A percentile compares a stretch with the other conserved stretches of the same genome.
These are phyloP conservation scores for Mycena capillaripes DNA, from an alignment of 768 basidiomycete species.

Conservation along the genomic window DNA sequence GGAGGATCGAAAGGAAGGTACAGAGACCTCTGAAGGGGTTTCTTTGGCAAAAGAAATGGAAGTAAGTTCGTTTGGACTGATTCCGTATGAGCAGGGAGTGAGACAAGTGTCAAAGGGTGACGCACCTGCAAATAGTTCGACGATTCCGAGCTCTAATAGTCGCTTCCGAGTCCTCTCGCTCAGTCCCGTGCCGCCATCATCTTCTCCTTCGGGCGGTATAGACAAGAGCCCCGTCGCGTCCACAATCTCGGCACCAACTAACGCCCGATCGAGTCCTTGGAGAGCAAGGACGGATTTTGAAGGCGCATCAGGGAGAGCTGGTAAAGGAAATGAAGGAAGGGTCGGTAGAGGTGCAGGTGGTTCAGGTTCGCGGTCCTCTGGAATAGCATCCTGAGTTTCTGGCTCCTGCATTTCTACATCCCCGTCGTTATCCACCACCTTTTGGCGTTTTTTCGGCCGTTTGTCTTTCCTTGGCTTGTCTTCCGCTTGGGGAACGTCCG, in stretches of 20 bases:
- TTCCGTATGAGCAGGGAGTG: slow-evolving; percentile 6
- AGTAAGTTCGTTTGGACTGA: slow-evolving; percentile 91
- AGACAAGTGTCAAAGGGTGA: slow-evolving; percentile 6
- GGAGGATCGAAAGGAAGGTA: slow-evolving; percentile 78
- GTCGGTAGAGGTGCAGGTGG: slow-evolving; percentile 47
- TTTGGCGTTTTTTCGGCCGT: slow-evolving; percentile 62
- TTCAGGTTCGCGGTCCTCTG: slow-evolving; percentile 35
- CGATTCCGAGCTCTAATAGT: slow-evolving; percentile 83
- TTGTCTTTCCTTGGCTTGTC: slow-evolving; percentile 37
- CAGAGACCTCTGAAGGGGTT: slow-evolving; percentile 57
- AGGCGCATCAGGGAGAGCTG: slow-evolving; percentile 75
- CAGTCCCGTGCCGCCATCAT: slow-evolving; percentile 64
- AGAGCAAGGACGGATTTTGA: slow-evolving; percentile 78
- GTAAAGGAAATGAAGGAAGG: slow-evolving; percentile 80
- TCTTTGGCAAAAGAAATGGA: slow-evolving; percentile 78
- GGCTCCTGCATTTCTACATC: slow-evolving; percentile 38
- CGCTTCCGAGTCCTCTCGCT: slow-evolving; percentile 72
- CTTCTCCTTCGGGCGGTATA: slow-evolving; percentile 56
- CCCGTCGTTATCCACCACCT: slow-evolving; percentile 43
- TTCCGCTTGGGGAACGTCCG: slow-evolving; percentile 26
- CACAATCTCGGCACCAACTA: slow-evolving; percentile 79
- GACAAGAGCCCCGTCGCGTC: slow-evolving; percentile 63
- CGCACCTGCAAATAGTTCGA: slow-evolving; percentile 90
- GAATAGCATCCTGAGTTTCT: slow-evolving; percentile 40
- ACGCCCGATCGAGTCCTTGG: slow-evolving; percentile 83